These are phyloP conservation scores for Russula dissimulans DNA, from an alignment of 768 basidiomycete genomes.

Conservation along the genomic window DNA sequence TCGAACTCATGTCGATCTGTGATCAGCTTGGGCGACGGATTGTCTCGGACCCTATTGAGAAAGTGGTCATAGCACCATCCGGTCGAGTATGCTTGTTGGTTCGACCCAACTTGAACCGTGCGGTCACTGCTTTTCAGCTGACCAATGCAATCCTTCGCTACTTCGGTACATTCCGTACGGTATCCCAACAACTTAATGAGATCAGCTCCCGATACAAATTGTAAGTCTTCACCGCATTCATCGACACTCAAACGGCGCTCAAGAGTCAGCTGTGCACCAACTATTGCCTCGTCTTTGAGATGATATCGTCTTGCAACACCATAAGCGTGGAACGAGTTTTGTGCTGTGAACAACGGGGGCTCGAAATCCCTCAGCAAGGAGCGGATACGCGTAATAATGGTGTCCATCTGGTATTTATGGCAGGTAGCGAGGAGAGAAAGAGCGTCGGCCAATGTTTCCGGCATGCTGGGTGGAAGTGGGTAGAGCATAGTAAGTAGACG, in stretches of 20 bases:
- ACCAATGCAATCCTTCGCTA: neutral
- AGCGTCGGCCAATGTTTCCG: neutral
- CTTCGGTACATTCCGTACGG: neutral
- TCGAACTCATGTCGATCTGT: too few relatives aligned
- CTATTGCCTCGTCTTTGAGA: neutral
- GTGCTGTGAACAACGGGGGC: neutral
- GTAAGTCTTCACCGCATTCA: neutral
- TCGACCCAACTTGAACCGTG: too few relatives aligned
- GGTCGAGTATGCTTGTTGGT: too few relatives aligned
- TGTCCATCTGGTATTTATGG: conserved; percentile 9
- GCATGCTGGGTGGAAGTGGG: neutral
- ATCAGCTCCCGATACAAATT: neutral
- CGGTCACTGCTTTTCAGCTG: too few relatives aligned
- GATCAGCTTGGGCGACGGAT: too few relatives aligned
- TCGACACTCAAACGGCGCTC: neutral
- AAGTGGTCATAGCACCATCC: too few relatives aligned
- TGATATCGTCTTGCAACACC: conserved; percentile 5
- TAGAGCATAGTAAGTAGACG: neutral
- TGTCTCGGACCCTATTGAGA: too few relatives aligned
- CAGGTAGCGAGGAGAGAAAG: neutral
- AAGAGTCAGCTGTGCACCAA: neutral
- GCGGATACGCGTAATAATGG: neutral
- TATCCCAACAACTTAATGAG: neutral
- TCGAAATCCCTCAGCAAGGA: neutral
- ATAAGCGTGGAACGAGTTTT: neutral